These are phyloP conservation scores for Akanthomyces lecanii DNA, from an alignment of 2,329 filamentous ascomycete species.

Conservation along the genomic window DNA sequence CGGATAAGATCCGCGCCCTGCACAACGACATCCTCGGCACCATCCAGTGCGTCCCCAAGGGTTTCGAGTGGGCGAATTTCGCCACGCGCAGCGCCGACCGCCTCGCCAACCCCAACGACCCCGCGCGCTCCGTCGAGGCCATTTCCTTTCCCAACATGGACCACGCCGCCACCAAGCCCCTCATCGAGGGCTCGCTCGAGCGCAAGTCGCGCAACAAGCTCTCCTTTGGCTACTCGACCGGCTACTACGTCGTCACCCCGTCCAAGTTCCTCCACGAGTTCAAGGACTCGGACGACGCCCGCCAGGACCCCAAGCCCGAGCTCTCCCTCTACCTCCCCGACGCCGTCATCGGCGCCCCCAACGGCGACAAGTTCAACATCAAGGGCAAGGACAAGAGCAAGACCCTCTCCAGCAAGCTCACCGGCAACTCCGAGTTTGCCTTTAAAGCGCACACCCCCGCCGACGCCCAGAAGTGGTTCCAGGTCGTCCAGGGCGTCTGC, in stretches of 20 bases:
- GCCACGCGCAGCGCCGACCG: slow-evolving; percentile 63
- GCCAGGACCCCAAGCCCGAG: slow-evolving; percentile 74
- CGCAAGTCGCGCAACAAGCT: slow-evolving; percentile 86
- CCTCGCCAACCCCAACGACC: slow-evolving; percentile 72
- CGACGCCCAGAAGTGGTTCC: slow-evolving; percentile 83
- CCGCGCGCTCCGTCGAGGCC: slow-evolving; percentile 67
- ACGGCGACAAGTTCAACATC: slow-evolving; percentile 82
- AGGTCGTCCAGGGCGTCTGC: slow-evolving; percentile 61
- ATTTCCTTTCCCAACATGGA: slow-evolving; percentile 86
- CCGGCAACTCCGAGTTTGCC: slow-evolving; percentile 70
- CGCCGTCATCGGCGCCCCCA: slow-evolving; percentile 67
- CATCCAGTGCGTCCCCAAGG: slow-evolving; percentile 70
- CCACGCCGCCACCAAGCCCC: slow-evolving; percentile 71
- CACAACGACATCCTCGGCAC: slow-evolving; percentile 79
- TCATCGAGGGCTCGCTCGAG: slow-evolving; percentile 86
- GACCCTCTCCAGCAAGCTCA: slow-evolving; percentile 74
- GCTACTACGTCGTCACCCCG: slow-evolving; percentile 87
- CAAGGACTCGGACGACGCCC: slow-evolving; percentile 77
- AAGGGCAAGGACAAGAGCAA: slow-evolving; percentile 91
- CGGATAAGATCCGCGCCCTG: slow-evolving; percentile 74
- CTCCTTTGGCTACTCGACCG: slow-evolving; percentile 68
- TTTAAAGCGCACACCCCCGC: slow-evolving; percentile 83
- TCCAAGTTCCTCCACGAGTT: slow-evolving; percentile 92
- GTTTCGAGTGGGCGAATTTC: slow-evolving; percentile 93
- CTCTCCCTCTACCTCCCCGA: slow-evolving; percentile 90